Evolutionary conservation across 2,329 filamentous ascomycete species (phyloP), one percentile per base, ranked within the genome.

Genomic region (Stagonosporopsis chrysanthemi): DNA sequence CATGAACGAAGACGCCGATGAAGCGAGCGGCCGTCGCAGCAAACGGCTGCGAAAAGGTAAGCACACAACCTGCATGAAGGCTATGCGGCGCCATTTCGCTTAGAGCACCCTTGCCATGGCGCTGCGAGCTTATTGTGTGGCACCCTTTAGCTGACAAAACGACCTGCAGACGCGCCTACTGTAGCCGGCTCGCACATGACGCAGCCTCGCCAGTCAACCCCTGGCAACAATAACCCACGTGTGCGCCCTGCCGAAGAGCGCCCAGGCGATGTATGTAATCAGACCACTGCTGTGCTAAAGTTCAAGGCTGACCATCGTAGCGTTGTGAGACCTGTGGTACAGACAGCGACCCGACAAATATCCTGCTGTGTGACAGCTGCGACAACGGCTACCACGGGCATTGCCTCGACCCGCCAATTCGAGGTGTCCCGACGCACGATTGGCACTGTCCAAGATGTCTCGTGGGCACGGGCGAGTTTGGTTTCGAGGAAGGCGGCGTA

Each of bases 111-210:
- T 28, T 57, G 48, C 39, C 12, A 49, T 49, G 54, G 47, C 14
- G 29, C 24, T 31, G 36, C 17, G 5, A 14, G 53, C 47, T 60
- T 48, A 70, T 69, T 70, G 70, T n/a, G 64, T 54, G 52, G 45
- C 38, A 45, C 59, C 17, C 40, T 29, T 47, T 49, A 61, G 64
- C 72, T 72, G 70, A 69, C 63, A 42, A 42, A 23, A 52, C 56
- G 41, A 51, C 62, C 65, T 79, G 76, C 67, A 78, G 81, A 86
- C 73, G 78, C 78, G 40, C 92, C 94, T 40, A 97, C 91, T 31
- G 92, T 99, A 65, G 92, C 92, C 63, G 95, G 95, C 52, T 98
- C 94, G 49, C 92, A 98, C 78, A 98, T 98, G 92, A 95, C 91
- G 60, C 86, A 94, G 70, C 92, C 96, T 72, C 90, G 94, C 50